phyloP scores from a whole-genome alignment of 805 yeast species.

The Metschnikowia chrysomelidarum region DNA sequence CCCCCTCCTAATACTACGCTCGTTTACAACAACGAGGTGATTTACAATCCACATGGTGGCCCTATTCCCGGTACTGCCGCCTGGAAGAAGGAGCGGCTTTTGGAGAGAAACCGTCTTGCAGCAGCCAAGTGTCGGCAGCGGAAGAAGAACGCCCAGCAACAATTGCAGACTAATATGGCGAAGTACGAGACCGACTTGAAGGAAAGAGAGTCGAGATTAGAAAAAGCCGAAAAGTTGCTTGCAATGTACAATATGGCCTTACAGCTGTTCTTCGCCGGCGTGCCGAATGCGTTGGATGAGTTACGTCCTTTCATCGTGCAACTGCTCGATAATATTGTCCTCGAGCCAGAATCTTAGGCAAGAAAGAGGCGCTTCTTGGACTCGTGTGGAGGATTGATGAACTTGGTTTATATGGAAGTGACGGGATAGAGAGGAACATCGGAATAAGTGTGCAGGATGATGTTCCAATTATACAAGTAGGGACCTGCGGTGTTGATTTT shows the following conservation, averaged over 20 bases:
- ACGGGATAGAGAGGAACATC: no score
- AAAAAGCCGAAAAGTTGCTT: slow-evolving; percentile 23
- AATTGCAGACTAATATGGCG: slow-evolving; percentile 59
- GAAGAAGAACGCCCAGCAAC: slow-evolving; percentile 65
- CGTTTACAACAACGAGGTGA: slow-evolving; percentile 54
- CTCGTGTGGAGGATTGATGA: no score
- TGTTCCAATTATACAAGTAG: no score
- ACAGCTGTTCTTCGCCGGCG: slow-evolving; percentile 17
- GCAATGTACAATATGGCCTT: slow-evolving; percentile 22
- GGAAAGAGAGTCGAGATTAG: slow-evolving; percentile 19
- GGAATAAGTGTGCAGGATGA: no score
- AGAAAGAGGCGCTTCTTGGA: no score
- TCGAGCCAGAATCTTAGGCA: background rate
- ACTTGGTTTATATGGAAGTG: no score
- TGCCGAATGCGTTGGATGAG: slow-evolving; percentile 11
- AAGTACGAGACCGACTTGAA: slow-evolving; percentile 46
- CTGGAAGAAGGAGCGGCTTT: slow-evolving; percentile 63
- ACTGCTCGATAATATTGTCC: slow-evolving; percentile 7
- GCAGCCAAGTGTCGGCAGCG: slow-evolving; percentile 68
- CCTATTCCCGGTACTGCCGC: slow-evolving; percentile 63
- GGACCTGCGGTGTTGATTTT: no score
- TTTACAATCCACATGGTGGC: slow-evolving; percentile 51
- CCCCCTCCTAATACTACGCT: slow-evolving; percentile 51
- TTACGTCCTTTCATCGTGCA: slow-evolving; percentile 12
- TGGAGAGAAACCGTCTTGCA: slow-evolving; percentile 65